Evolutionary conservation across 257 asterid genomes (phyloP).

Genomic region (Penstemon davidsonii): DNA sequence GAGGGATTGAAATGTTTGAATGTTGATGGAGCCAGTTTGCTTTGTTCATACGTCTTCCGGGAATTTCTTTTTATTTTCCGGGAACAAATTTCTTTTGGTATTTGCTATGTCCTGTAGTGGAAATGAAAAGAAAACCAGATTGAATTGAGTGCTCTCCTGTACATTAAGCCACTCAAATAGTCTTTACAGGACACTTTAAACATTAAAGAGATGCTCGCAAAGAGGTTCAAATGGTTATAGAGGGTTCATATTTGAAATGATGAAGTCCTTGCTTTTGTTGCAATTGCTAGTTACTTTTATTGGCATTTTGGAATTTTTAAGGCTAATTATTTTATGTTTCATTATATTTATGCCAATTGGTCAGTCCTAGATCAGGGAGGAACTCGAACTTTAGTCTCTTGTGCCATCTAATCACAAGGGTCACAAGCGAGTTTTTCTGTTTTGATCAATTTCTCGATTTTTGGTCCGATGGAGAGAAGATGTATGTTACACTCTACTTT

Average conservation of each 20-base stretch:
- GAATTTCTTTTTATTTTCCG: too few relatives aligned
- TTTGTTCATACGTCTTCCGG: too few relatives aligned
- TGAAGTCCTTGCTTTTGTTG: background rate
- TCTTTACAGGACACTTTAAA: too few relatives aligned
- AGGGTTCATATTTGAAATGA: constrained; percentile 10
- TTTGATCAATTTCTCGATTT: background rate
- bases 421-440: constrained; percentile 10
- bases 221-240: background rate
- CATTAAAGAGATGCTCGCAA: background rate
- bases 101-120: too few relatives aligned
- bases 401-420: background rate
- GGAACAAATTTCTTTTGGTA: too few relatives aligned
- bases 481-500: background rate
- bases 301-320: background rate
- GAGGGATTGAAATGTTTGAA: too few relatives aligned
- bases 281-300: background rate
- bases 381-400: too few relatives aligned
- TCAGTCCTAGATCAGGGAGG: too few relatives aligned
- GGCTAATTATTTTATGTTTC: background rate
- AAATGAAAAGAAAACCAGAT: too few relatives aligned
- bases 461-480: constrained; percentile 9
- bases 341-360: background rate
- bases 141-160: too few relatives aligned
- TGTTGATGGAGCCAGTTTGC: too few relatives aligned
- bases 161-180: too few relatives aligned